Base-by-base conservation (phyloP, 2,329 filamentous ascomycete genomes). In the Colletotrichum coccodes region DNA sequence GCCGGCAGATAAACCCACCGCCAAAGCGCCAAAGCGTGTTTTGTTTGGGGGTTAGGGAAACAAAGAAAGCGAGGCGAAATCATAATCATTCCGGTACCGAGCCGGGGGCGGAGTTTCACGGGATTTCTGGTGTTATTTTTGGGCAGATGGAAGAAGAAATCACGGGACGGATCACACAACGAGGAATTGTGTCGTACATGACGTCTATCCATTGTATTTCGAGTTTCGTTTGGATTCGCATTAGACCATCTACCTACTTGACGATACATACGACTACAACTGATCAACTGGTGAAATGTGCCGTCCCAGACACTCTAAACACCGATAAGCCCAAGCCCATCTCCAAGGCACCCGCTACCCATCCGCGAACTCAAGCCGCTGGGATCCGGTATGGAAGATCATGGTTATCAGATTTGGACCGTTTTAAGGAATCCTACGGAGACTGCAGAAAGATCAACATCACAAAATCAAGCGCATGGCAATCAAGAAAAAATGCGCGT, bases 171-270 rank as follows among this genome's bases (percentile, higher is more conserved):
- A 5, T 46, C 16, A 52, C 52, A 64, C 56, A 54, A 42, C 21
- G n/a, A 49, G 32, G 30, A 21, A 30, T 26, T 23, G 34, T 56
- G 42, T 44, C 40, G 58, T 42, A 49, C 56, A 54, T 28, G 11
- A 23, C 21, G 38, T 11, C 11, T 26, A 34, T 34, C 56, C 56
- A 36, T 34, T 59, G 21, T 40, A 30, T 23, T 46, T 50, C 23
- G 28, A 30, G 26, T 63, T 59, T 40, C 14, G 49, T 53, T 60
- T 50, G 54, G 9, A 30, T 58, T 56, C 36, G 53, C 28, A 60
- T 56, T 68, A 69, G 62, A 69, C 54, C 54, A 68, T 70, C 58
- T 68, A 70, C 42, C 18, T 30, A 58, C 26, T 50, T 6, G 12
- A 54, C 28, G 23, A 36, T 56, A 49, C 30, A 12, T 26, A n/a